Percentiles rank a stretch among this genome's conserved stretches.
phyloP scores from a whole-genome alignment of 208 protist genomes.

The Novymonas esmeraldas region DNA sequence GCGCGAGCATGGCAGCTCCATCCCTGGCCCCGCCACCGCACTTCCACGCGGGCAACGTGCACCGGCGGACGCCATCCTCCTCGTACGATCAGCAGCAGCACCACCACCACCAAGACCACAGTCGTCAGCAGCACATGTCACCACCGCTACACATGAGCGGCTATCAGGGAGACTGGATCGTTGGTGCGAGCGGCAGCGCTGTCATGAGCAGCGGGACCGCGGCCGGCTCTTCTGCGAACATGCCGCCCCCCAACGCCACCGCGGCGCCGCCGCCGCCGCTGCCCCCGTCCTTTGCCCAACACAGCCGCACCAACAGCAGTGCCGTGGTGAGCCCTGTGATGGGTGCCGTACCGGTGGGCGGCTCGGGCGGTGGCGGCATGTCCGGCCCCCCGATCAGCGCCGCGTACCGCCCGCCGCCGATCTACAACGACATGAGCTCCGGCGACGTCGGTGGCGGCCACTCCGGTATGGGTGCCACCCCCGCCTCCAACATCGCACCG shows the following conservation, averaged over 20 bases:
- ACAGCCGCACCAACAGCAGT: constrained; percentile 18
- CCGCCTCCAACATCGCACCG: not conserved
- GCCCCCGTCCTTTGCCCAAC: constrained; percentile 9
- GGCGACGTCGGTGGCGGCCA: not conserved
- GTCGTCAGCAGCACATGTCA: too few relatives aligned
- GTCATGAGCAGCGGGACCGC: not conserved
- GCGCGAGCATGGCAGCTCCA: not conserved
- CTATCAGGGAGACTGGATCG: constrained; percentile 3
- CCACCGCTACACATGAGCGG: not conserved
- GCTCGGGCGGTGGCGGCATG: not conserved
- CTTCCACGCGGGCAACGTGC: constrained; percentile 7
- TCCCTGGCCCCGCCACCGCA: not conserved
- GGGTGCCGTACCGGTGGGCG: not conserved
- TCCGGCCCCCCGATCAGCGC: not conserved
- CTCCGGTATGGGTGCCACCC: not conserved
- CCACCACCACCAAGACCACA: constrained; percentile 1
- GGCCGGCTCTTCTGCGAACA: not conserved
- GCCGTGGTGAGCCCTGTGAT: not conserved
- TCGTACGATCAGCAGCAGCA: constrained; percentile 3
- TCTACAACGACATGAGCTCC: constrained; percentile 8
- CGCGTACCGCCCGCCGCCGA: constrained; percentile 21
- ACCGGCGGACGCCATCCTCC: not conserved
- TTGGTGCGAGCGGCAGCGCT: not conserved
- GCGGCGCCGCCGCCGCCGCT: too few relatives aligned
- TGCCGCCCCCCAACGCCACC: not conserved